Percentiles rank a stretch among this genome's conserved stretches.
phyloP scores from a whole-genome alignment of 164 flowering plant species.

The Cinnamomum micranthum region DNA sequence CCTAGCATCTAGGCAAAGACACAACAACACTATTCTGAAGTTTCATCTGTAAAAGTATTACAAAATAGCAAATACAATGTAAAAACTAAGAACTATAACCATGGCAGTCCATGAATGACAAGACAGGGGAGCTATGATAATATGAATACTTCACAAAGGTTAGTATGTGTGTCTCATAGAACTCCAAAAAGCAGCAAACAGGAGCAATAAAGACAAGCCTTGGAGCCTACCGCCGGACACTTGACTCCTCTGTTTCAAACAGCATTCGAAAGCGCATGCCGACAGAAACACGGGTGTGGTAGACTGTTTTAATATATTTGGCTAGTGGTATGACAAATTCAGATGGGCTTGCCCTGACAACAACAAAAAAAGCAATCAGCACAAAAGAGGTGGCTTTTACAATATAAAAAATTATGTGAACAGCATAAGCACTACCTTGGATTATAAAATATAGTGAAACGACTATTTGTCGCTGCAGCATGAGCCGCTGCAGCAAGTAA shows the following conservation, averaged over 20 bases:
- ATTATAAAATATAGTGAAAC: constrained; percentile 82
- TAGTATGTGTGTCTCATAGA: background rate
- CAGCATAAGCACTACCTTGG: constrained; percentile 53
- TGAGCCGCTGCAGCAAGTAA: constrained; percentile 98
- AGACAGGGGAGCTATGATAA: too few species aligned
- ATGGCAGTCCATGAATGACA: too few species aligned
- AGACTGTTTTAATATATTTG: constrained; percentile 72
- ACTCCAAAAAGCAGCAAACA: background rate
- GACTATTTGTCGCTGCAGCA: constrained; percentile 90
- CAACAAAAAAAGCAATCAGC: constrained; percentile 3
- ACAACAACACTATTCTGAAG: too few species aligned
- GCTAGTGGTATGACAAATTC: constrained; percentile 83
- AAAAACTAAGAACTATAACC: background rate
- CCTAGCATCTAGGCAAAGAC: too few species aligned
- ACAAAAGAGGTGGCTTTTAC: constrained; percentile 31
- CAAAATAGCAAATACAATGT: background rate
- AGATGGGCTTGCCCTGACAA: constrained; percentile 62
- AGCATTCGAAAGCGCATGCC: constrained; percentile 90
- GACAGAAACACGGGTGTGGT: constrained; percentile 83
- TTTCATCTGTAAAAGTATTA: too few species aligned
- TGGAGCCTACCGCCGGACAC: constrained; percentile 60
- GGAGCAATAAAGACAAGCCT: background rate
- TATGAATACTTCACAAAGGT: too few species aligned
- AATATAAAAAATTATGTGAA: background rate
- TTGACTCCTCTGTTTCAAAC: constrained; percentile 84